Base-by-base conservation (phyloP, 495 filamentous ascomycete species). In the Penicillium malachiteum region DNA sequence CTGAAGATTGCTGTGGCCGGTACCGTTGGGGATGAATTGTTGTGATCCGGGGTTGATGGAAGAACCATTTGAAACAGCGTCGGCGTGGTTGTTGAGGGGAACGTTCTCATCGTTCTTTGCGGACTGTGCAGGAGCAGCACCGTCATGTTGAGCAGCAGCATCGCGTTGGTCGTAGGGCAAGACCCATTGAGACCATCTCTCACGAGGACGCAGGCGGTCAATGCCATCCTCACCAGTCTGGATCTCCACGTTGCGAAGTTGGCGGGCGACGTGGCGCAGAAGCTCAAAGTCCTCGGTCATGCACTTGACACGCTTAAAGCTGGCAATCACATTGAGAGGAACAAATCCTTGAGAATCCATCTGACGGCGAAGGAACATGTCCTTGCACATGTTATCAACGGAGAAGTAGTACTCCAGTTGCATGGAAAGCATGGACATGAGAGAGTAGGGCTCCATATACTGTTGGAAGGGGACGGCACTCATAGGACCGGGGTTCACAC, bases 311-410 rank as follows among this genome's bases (percentile, higher is more conserved):
- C 93, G 86, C 64, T 89, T 90, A 77, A 98, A 98, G 39, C 72
- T 77, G 8, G 89, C 86, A 56, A 98, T 85, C 41, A 96, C 76
- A 26, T 69, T 70, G 51, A 98, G 69, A 49, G 81, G 83, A n/a
- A 96, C 92, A 66, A 89, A 98, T 8, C 94, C 94, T 69, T 96
- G 87, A 3, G 84, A 88, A 65, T 98, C 93, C 95, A 98, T 97
- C 50, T 91, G 87, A 56, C 84, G 85, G 32, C 94, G 86, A 31
- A 98, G 81, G 71, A 84, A 97, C 60, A 87, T 80, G 63, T 98
- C 94, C 72, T 96, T 97, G 82, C 90, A 93, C 52, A 97, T 82
- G 68, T 97, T 97, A 59, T 97, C 91, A 8, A 96, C 81, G 0
- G 92, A 97, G 73, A 98, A 94, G 70, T 97, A 98, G 73, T 97